A percentile compares a stretch with the other conserved stretches of the same genome.
Conservation (phyloP, 345 rosid genomes). For the Citrus sinensis region DVS_A1.0 CM039166.1:19995001-19995500, state of each 20-base stretch:
- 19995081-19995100: not conserved
- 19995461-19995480: not conserved
- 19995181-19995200: constrained; percentile 79
- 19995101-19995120: constrained; percentile 1
- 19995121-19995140: constrained; percentile 94
- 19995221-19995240: constrained; percentile 55
- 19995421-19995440: not conserved
- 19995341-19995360: not conserved
- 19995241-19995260: constrained; percentile 17
- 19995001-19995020: not conserved
- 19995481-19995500: not conserved
- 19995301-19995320: constrained; percentile 36
- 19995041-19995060: not conserved
- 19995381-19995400: not conserved
- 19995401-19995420: not conserved
- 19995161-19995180: constrained; percentile 53
- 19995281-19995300: not conserved
- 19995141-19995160: constrained; percentile 67
- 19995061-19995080: not conserved
- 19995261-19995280: constrained; percentile 15
- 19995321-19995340: constrained; percentile 59
- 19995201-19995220: constrained; percentile 80
- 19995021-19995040: not conserved
- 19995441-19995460: not conserved
- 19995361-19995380: not conserved